These are phyloP conservation scores for Trypanosoma boissoni DNA, from an alignment of 208 protist species.

Conservation along the genomic window DNA sequence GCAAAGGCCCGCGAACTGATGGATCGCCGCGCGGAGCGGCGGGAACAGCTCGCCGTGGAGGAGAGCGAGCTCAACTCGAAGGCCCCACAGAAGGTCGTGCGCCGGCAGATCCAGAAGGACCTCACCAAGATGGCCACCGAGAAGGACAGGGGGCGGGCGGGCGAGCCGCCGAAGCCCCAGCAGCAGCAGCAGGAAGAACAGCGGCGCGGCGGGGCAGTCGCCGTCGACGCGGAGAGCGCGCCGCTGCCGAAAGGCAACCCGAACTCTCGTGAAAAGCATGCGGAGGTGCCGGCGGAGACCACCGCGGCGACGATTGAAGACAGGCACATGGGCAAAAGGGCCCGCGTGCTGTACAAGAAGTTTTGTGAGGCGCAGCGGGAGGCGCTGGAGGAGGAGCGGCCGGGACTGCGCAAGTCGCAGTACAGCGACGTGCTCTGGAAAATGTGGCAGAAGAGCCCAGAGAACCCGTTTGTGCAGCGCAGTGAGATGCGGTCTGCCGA, in stretches of 20 bases:
- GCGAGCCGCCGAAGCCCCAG: constrained; percentile 49
- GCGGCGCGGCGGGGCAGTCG: constrained; percentile 35
- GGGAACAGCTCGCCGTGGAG: constrained; percentile 66
- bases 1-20: constrained; percentile 52
- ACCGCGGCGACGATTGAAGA: too few species aligned
- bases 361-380: constrained; percentile 75
- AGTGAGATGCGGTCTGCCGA: constrained; percentile 55
- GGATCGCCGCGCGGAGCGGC: constrained; percentile 57
- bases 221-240: constrained; percentile 35
- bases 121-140: constrained; percentile 79
- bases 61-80: constrained; percentile 59
- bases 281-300: too few species aligned
- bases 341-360: constrained; percentile 73
- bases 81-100: constrained; percentile 65
- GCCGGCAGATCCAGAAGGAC: constrained; percentile 83
- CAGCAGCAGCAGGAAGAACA: constrained; percentile 17
- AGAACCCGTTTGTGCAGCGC: constrained; percentile 86
- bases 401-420: constrained; percentile 74
- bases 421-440: constrained; percentile 90
- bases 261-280: too few species aligned
- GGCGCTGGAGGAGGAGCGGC: constrained; percentile 67
- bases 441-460: constrained; percentile 80
- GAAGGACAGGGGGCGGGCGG: constrained; percentile 71
- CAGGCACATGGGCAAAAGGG: constrained; percentile 83
- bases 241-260: too few species aligned